Evolutionary conservation across 768 basidiomycete genomes (phyloP).

Genomic region (Hericium erinaceus): DNA sequence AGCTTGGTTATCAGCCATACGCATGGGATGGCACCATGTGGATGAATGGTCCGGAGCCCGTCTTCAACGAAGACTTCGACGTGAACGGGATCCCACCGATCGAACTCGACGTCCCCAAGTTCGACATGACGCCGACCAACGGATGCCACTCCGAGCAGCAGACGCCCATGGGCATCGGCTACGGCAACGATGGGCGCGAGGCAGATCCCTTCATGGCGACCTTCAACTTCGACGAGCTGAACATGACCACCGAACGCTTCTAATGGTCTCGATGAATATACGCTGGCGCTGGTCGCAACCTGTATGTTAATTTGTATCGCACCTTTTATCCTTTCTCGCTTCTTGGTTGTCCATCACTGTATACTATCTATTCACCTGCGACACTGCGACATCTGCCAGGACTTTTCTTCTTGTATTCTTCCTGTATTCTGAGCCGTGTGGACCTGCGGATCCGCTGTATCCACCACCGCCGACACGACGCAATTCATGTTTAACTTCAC

Average conservation of each 20-base stretch:
- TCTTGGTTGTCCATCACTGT: neutral
- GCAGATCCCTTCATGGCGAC: slow-evolving; percentile 7
- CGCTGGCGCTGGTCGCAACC: neutral
- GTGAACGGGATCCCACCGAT: slow-evolving; percentile 55
- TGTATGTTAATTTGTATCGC: slow-evolving; percentile 10
- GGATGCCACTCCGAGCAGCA: neutral
- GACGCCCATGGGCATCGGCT: neutral
- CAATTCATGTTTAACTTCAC: slow-evolving; percentile 2
- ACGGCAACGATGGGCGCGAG: slow-evolving; percentile 3
- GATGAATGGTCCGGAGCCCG: slow-evolving; percentile 26
- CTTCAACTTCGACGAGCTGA: slow-evolving; percentile 11
- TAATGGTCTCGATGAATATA: neutral
- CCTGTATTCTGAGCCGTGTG: slow-evolving; percentile 9
- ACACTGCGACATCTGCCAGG: slow-evolving; percentile 8
- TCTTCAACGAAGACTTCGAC: slow-evolving; percentile 60
- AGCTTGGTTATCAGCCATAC: slow-evolving; percentile 21
- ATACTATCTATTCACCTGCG: neutral
- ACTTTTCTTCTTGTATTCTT: slow-evolving; percentile 11
- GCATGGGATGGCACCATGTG: slow-evolving; percentile 26
- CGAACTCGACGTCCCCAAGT: slow-evolving; percentile 47
- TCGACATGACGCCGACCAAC: neutral
- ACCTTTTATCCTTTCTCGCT: slow-evolving; percentile 1
- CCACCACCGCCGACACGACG: slow-evolving; percentile 1
- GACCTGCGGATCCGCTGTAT: slow-evolving; percentile 10
- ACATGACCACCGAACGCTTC: neutral